phyloP scores from a whole-genome alignment of 1,139 yeast species.

The Candida tetrigidarum region DNA sequence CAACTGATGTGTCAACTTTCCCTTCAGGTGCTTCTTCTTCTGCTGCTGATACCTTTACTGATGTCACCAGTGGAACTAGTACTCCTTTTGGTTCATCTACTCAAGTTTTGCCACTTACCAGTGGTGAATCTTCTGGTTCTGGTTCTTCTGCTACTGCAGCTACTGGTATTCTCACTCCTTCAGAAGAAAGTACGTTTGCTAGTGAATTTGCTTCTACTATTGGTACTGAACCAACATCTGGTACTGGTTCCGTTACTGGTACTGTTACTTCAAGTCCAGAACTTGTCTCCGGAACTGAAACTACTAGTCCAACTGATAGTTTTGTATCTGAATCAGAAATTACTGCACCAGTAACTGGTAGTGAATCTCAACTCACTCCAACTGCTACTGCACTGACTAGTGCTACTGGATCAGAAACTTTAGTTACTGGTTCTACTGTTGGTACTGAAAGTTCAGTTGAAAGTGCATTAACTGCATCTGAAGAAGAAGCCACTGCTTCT shows the following conservation, averaged over 20 bases:
- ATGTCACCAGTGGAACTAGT: not conserved
- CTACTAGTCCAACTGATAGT: not conserved
- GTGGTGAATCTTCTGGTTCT: not conserved
- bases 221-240: not conserved
- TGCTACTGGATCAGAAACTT: slow-evolving; percentile 5
- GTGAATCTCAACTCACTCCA: slow-evolving; percentile 5
- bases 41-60: not conserved
- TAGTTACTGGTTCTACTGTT: slow-evolving; percentile 7
- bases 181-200: not conserved
- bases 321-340: not conserved
- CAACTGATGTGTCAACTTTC: slow-evolving; percentile 4
- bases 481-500: slow-evolving; percentile 10
- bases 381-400: slow-evolving; percentile 2
- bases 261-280: too few species aligned
- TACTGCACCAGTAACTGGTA: slow-evolving; percentile 1
- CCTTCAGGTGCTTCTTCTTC: slow-evolving; percentile 6
- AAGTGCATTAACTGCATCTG: slow-evolving; percentile 1
- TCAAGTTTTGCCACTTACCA: not conserved
- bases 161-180: not conserved
- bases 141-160: not conserved
- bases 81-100: not conserved
- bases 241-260: slow-evolving; percentile 3
- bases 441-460: slow-evolving; percentile 3
- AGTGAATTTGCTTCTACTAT: not conserved
- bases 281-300: not conserved